phyloP scores from a whole-genome alignment of 306 rosid species.

The Cucurbita pepo region DNA sequence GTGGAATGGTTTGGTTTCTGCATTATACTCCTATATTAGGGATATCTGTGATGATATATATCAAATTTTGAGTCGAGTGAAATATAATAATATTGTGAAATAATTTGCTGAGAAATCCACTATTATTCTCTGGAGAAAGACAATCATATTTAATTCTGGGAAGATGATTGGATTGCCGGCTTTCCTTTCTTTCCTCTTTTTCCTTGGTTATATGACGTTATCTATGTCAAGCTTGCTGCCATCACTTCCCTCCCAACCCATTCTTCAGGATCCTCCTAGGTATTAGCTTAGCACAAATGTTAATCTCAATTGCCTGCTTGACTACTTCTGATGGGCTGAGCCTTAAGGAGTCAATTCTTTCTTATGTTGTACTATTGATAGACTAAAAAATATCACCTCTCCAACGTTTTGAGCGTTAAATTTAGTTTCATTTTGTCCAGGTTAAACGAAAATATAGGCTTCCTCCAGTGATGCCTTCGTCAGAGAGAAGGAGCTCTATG shows the following conservation, averaged over 20 bases:
- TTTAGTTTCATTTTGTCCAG: slow-evolving; percentile 22
- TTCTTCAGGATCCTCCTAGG: neutral
- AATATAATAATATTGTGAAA: neutral
- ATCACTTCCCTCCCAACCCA: neutral
- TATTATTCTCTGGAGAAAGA: neutral
- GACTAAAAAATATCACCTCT: neutral
- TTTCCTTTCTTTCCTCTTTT: neutral
- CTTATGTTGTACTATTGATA: neutral
- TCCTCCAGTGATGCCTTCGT: slow-evolving; percentile 25
- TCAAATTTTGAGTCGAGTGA: too few relatives aligned
- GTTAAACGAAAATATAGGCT: slow-evolving; percentile 77
- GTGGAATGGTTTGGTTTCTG: neutral
- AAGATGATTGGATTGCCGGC: neutral
- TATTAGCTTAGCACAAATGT: neutral
- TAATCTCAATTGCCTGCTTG: neutral
- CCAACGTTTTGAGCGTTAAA: neutral
- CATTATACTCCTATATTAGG: neutral
- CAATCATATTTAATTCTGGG: neutral
- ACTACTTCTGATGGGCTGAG: neutral
- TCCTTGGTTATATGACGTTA: neutral
- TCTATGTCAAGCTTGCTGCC: neutral
- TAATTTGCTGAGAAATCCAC: neutral
- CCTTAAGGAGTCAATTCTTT: neutral
- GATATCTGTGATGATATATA: too few relatives aligned
- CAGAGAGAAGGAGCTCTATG: slow-evolving; percentile 38